A percentile compares a stretch with the other conserved stretches of the same genome.
Conservation (phyloP, 2,329 filamentous ascomycete species). For the Cercospora sp. region DNA sequence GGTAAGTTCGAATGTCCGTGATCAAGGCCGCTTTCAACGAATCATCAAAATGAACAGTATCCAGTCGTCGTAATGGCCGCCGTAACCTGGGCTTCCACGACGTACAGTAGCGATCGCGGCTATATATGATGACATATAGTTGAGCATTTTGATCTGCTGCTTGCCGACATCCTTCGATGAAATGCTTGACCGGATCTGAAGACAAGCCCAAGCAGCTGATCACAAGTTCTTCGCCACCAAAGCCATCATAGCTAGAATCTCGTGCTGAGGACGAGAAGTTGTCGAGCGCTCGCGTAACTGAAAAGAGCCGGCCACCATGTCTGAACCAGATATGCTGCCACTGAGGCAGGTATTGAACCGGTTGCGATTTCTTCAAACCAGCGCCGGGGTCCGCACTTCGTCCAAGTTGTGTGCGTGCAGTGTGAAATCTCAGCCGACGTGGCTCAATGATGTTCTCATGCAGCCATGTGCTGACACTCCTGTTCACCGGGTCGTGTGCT, state of each 20-base stretch:
- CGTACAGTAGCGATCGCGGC: constrained; percentile 43
- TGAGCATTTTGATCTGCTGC: constrained; percentile 42
- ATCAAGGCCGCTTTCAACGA: constrained; percentile 64
- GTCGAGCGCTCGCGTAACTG: constrained; percentile 22
- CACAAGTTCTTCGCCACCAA: constrained; percentile 32
- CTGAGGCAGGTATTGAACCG: constrained; percentile 29
- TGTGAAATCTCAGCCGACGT: constrained; percentile 27
- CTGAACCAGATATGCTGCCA: constrained; percentile 31
- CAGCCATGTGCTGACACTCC: constrained; percentile 31
- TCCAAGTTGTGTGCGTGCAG: constrained; percentile 27
- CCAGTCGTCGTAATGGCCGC: constrained; percentile 65
- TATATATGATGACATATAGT: constrained; percentile 44
- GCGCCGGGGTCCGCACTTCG: constrained; percentile 27
- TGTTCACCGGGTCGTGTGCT: constrained; percentile 28
- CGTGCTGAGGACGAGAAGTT: constrained; percentile 23
- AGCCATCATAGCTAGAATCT: constrained; percentile 30
- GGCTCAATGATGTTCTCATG: constrained; percentile 29
- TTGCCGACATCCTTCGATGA: constrained; percentile 45
- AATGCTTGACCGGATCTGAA: constrained; percentile 47
- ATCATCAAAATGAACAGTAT: constrained; percentile 69
- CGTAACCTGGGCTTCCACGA: constrained; percentile 36
- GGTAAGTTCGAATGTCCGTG: constrained; percentile 71
- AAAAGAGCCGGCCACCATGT: constrained; percentile 24
- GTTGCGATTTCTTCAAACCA: constrained; percentile 27
- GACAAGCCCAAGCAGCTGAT: constrained; percentile 49